These are phyloP conservation scores for Immersiporthe knoxdaviesiana DNA, from an alignment of 2,329 filamentous ascomycete genomes.

Conservation along the genomic window DNA sequence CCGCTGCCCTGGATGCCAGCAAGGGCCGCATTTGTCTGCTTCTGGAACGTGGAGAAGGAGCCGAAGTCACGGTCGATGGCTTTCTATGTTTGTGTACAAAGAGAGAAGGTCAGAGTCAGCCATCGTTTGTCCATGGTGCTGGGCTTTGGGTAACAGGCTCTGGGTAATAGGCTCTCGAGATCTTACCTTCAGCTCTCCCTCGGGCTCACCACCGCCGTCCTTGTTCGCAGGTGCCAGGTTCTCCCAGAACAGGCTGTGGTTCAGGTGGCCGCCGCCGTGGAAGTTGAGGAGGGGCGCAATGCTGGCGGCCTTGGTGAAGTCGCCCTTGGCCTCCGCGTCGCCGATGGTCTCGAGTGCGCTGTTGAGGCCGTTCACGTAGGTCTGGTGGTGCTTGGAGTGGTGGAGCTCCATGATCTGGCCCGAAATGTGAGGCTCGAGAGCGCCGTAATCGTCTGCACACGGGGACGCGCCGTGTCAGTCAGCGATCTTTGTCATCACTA, in stretches of 20 bases:
- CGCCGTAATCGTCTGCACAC: slow-evolving; percentile 87
- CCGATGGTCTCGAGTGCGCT: slow-evolving; percentile 63
- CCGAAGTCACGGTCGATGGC: slow-evolving; percentile 71
- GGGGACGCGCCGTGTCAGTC: slow-evolving; percentile 11
- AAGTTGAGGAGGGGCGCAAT: slow-evolving; percentile 70
- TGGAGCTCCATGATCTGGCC: slow-evolving; percentile 81
- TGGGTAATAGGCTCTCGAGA: slow-evolving; percentile 34
- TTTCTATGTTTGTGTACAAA: slow-evolving; percentile 40
- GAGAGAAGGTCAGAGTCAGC: neutral
- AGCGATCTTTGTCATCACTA: neutral
- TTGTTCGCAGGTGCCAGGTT: slow-evolving; percentile 73
- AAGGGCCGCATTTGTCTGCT: slow-evolving; percentile 69
- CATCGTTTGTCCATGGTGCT: slow-evolving; percentile 33
- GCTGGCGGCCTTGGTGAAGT: slow-evolving; percentile 52
- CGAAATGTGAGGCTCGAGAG: slow-evolving; percentile 83
- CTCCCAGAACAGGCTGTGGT: slow-evolving; percentile 92
- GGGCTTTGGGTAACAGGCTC: no score
- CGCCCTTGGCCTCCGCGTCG: slow-evolving; percentile 66
- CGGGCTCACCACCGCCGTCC: slow-evolving; percentile 63
- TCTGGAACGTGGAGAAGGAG: slow-evolving; percentile 64
- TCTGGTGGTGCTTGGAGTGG: slow-evolving; percentile 77
- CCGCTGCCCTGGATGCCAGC: slow-evolving; percentile 83
- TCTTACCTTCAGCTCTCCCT: slow-evolving; percentile 61
- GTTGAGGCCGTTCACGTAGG: slow-evolving; percentile 79
- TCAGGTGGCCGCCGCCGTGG: slow-evolving; percentile 90